These are phyloP conservation scores for Blastosporella zonata DNA, from an alignment of 1,284 basidiomycete genomes.

Conservation along the genomic window DNA sequence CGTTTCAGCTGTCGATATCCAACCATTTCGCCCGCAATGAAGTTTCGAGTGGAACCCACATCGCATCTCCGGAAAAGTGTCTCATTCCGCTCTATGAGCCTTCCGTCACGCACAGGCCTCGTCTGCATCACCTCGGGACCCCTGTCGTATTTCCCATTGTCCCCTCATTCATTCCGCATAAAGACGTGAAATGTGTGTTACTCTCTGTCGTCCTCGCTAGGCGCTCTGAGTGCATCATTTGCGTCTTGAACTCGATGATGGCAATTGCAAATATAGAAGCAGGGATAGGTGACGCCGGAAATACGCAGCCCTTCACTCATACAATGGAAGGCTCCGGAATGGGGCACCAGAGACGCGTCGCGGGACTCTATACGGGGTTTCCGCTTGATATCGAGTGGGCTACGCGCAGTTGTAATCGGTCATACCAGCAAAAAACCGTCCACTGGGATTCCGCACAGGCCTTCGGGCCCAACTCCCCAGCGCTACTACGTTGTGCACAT, in stretches of 20 bases:
- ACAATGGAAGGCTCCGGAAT: constrained; percentile 22
- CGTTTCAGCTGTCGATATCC: constrained; percentile 4
- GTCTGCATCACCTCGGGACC: constrained; percentile 47
- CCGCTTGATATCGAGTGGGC: constrained; percentile 28
- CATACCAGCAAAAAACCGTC: constrained; percentile 18
- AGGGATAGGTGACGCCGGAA: constrained; percentile 46
- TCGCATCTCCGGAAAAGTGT: constrained; percentile 49
- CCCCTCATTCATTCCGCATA: constrained; percentile 28
- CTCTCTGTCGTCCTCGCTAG: constrained; percentile 23
- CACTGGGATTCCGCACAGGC: constrained; percentile 38
- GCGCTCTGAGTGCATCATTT: constrained; percentile 18
- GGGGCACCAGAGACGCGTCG: constrained; percentile 47
- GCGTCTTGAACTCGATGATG: constrained; percentile 19
- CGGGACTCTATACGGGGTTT: constrained; percentile 30
- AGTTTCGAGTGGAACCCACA: constrained; percentile 28
- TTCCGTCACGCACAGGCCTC: constrained; percentile 36
- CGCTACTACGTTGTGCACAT: constrained; percentile 29
- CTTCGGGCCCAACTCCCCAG: constrained; percentile 27
- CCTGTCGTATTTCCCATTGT: constrained; percentile 27
- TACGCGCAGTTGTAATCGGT: constrained; percentile 28
- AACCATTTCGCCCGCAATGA: constrained; percentile 33
- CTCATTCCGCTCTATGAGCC: constrained; percentile 18
- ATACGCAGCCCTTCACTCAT: constrained; percentile 33
- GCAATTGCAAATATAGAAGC: constrained; percentile 14
- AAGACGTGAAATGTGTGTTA: constrained; percentile 22